Evolutionary conservation across 148 eudicot species (phyloP).

Genomic region (Rhododendron vialii): DNA sequence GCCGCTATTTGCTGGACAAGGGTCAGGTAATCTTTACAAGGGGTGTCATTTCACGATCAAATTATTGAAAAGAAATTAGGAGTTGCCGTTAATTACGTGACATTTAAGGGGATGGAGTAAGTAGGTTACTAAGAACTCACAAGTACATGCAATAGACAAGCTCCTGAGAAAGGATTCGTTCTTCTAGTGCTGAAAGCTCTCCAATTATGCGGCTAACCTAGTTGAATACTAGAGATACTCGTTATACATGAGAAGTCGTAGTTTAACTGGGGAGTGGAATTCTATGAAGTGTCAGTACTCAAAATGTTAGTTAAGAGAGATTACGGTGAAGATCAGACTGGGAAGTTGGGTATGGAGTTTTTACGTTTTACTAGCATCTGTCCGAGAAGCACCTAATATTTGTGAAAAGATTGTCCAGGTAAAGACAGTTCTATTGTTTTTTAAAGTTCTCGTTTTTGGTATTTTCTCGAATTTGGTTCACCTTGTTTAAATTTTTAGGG

Average conservation of each 20-base stretch:
- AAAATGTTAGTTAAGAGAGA: background rate
- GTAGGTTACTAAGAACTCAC: background rate
- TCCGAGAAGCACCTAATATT: background rate
- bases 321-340: background rate
- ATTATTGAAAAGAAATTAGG: background rate
- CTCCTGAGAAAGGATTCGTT: background rate
- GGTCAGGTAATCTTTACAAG: constrained; percentile 55
- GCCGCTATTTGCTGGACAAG: constrained; percentile 84
- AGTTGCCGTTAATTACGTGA: background rate
- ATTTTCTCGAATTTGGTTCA: background rate
- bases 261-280: background rate
- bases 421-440: background rate
- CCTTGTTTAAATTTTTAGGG: background rate
- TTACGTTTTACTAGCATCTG: background rate
- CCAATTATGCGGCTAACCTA: background rate
- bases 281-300: background rate
- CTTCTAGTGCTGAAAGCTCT: background rate
- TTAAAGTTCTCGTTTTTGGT: background rate
- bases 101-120: background rate
- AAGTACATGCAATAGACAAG: background rate
- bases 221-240: background rate
- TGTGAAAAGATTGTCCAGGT: background rate
- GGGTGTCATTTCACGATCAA: background rate
- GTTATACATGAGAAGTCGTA: background rate
- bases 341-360: background rate